A percentile compares a stretch with the other conserved stretches of the same genome.
Conservation (phyloP, 805 yeast species). For the Monosporozyma unispora region DNA sequence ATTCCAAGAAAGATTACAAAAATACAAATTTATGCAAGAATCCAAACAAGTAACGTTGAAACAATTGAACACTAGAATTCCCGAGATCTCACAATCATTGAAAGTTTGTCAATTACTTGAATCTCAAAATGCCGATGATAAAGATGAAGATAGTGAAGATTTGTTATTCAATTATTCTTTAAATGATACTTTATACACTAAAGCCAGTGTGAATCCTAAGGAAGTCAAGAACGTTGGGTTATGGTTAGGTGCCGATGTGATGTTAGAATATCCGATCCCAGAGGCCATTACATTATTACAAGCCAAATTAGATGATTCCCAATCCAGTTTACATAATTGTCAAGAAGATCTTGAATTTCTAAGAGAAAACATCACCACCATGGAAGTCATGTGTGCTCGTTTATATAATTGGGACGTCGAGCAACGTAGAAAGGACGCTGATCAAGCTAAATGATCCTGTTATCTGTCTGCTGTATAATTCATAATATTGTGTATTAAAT, state of each 20-base stretch:
- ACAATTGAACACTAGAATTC: slow-evolving; percentile 49
- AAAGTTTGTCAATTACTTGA: slow-evolving; percentile 58
- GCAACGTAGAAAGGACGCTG: slow-evolving; percentile 47
- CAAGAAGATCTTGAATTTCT: slow-evolving; percentile 83
- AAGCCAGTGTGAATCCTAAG: slow-evolving; percentile 54
- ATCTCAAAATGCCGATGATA: slow-evolving; percentile 29
- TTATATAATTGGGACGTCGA: slow-evolving; percentile 84
- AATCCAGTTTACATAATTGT: slow-evolving; percentile 48
- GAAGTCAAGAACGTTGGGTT: slow-evolving; percentile 53
- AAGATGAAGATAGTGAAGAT: slow-evolving; percentile 29
- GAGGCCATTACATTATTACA: slow-evolving; percentile 73
- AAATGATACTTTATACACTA: slow-evolving; percentile 85
- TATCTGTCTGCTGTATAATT: background rate
- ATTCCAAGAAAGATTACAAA: slow-evolving; percentile 81
- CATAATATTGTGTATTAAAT: background rate
- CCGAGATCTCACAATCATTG: slow-evolving; percentile 85
- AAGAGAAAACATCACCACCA: slow-evolving; percentile 88
- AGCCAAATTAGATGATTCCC: slow-evolving; percentile 54
- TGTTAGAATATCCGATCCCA: slow-evolving; percentile 86
- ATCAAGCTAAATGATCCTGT: slow-evolving; percentile 33
- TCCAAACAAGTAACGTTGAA: slow-evolving; percentile 23
- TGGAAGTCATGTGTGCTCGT: slow-evolving; percentile 96
- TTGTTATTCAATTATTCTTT: slow-evolving; percentile 78
- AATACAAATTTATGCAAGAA: slow-evolving; percentile 78
- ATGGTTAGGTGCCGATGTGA: slow-evolving; percentile 98